These are phyloP conservation scores for Boletus edulis DNA, from an alignment of 768 basidiomycete genomes.

Conservation along the genomic window DNA sequence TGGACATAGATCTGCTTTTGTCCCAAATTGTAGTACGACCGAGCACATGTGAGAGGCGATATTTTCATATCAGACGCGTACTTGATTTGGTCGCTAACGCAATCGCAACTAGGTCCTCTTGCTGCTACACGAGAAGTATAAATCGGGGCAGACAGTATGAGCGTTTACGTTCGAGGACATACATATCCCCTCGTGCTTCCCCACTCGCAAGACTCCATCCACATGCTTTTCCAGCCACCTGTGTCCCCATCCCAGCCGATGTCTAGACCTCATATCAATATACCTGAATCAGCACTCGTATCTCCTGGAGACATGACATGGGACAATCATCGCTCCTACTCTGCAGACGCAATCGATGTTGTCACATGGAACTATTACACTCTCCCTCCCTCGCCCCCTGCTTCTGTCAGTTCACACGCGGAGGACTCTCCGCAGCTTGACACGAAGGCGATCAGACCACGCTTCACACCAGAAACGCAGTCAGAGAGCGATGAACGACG, in stretches of 20 bases:
- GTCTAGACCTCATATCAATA: constrained; percentile 58
- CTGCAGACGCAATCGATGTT: constrained; percentile 33
- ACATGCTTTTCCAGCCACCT: constrained; percentile 11
- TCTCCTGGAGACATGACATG: constrained; percentile 46
- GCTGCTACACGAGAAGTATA: constrained; percentile 31
- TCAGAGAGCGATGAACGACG: constrained; percentile 46
- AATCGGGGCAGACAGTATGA: constrained; percentile 25
- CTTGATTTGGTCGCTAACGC: constrained; percentile 35
- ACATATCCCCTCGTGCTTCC: constrained; percentile 20
- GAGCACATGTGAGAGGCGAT: constrained; percentile 31
- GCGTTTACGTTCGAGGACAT: constrained; percentile 18
- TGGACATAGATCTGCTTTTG: constrained; percentile 26
- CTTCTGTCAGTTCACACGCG: constrained; percentile 42
- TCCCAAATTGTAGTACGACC: constrained; percentile 27
- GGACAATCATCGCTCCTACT: constrained; percentile 43
- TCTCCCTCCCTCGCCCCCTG: constrained; percentile 47
- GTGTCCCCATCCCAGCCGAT: constrained; percentile 32
- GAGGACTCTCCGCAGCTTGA: constrained; percentile 46
- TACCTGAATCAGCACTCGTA: constrained; percentile 55
- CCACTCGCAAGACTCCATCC: constrained; percentile 8
- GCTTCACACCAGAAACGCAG: constrained; percentile 42
- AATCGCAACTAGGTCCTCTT: constrained; percentile 22
- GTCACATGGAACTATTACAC: constrained; percentile 50
- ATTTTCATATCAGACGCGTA: constrained; percentile 33
- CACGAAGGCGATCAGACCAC: constrained; percentile 50